Evolutionary conservation across 2,329 filamentous ascomycete genomes (phyloP).

Genomic region (Aspergillus jensenii): DNA sequence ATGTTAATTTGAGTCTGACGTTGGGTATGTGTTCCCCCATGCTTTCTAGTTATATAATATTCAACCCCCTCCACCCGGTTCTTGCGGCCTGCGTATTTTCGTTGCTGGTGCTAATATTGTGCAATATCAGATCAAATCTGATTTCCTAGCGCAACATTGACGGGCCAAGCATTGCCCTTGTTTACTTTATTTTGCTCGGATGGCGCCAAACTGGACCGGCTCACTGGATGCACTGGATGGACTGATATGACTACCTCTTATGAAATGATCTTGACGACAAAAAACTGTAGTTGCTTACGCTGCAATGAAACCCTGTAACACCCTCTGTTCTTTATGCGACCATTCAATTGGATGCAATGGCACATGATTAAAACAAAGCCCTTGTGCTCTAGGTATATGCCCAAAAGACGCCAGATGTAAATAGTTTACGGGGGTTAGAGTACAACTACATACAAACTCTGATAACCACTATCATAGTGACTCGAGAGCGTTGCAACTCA

Average conservation of each 20-base stretch:
- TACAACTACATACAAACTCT: not conserved
- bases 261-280: conserved; percentile 3
- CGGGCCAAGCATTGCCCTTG: not conserved
- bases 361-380: not conserved
- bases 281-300: not conserved
- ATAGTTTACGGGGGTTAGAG: no score
- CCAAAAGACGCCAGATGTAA: no score
- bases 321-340: not conserved
- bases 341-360: not conserved
- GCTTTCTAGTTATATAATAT: not conserved
- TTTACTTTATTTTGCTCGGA: not conserved
- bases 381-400: not conserved
- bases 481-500: no score
- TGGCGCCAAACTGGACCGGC: not conserved
- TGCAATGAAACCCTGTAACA: not conserved
- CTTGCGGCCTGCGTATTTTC: not conserved
- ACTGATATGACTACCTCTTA: not conserved
- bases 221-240: not conserved
- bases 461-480: no score
- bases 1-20: conserved; percentile 68
- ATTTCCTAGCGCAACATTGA: not conserved
- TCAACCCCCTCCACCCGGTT: not conserved
- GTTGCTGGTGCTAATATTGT: not conserved
- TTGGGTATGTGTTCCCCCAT: conserved; percentile 50
- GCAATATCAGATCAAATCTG: not conserved